Base-by-base conservation (phyloP, 306 rosid genomes). In the Purshia tridentata region DNA sequence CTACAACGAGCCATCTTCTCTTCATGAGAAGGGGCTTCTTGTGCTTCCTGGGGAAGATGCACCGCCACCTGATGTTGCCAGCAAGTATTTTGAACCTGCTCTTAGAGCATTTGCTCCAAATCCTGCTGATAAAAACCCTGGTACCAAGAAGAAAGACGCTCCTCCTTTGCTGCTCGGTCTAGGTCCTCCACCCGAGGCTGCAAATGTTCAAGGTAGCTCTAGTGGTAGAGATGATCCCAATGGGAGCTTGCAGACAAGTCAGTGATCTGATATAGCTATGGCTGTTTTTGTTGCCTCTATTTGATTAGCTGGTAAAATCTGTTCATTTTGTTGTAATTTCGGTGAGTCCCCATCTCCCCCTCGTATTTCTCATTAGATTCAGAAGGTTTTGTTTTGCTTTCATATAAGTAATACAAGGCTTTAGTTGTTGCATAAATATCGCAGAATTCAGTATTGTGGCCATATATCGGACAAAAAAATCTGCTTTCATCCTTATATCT, bases 11-110 rank as follows among this genome's bases (percentile, higher is more conserved):
- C 91, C 95, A 0, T 94, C 95, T 54, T 81, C 87, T 0, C 87
- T 94, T 40, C 67, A 72, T 19, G 91, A 87, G 84, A 91, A 88
- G 74, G 97, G 99, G 66, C 94, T 91, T 78, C 89, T 88, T 65
- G 83, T 85, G 45, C 92, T 91, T 67, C 94, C 97, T 0, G 94
- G 88, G 23, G 99, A 94, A 80, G 97, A 91, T 50, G 86, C 84
- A 0, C 84, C 84, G 0, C 87, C 95, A 11, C 96, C 98, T 7
- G 97, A 91, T 66, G 88, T 91, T 71, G 96, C 88, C 13, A 85
- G 98, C 87, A 78, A 91, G 74, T 77, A 76, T 77, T 94, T 94
- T 48, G 94, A 94, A 63, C 90, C 96, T 62, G 88, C 91, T 23
- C 92, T 88, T 52, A 77, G 98, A 86, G 88, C 96, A 62, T 80